Base-by-base conservation (phyloP, 2,329 filamentous ascomycete species). In the Colletotrichum orbiculare region DNA sequence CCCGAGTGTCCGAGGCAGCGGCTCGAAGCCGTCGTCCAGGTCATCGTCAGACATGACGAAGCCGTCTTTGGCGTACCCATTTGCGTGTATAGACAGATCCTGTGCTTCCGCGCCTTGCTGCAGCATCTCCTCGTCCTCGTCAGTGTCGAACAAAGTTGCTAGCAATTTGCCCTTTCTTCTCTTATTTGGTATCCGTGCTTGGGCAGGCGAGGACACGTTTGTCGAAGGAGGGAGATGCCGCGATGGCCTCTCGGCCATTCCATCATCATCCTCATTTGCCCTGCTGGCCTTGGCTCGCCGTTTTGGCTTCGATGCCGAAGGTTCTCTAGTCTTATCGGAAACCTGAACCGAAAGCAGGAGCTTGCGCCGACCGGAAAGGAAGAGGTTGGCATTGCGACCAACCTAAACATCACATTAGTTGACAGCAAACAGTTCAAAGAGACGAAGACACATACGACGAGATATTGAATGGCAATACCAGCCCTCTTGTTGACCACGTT, bases 401-500 rank as follows among this genome's bases (percentile, higher is more conserved):
- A 83, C 70, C 79, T 76, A 66, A 6, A 41, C 9, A 54, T 45
- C 12, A 34, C 9, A 17, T 66, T 54, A 66, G 41, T 50, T 38
- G 3, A 59, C 33, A 7, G 34, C 25, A 33, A 5, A 37, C 13
- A 38, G 6, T 13, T 8, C n/a, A 4, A n/a, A 47, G 11, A 38
- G 6, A 15, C 33, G 6, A n/a, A 77, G 73, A 9, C 15, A 76
- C 85, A 80, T 80, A 90, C 89, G 64, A 82, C 78, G 52, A 94
- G 82, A 73, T 97, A 97, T 69, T 91, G 88, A 57, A 88, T 86
- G 1, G 92, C 86, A 74, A 97, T 94, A 5, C 87, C 87, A 50
- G 80, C 81, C 47, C 79, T 80, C 67, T 75, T 79, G 73, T 90
- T 91, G 60, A 88, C 80, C 54, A 86, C 80, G 72, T 93, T 92